Conservation (phyloP, 805 yeast genomes). For the Candida nonsorbophila region DNA sequence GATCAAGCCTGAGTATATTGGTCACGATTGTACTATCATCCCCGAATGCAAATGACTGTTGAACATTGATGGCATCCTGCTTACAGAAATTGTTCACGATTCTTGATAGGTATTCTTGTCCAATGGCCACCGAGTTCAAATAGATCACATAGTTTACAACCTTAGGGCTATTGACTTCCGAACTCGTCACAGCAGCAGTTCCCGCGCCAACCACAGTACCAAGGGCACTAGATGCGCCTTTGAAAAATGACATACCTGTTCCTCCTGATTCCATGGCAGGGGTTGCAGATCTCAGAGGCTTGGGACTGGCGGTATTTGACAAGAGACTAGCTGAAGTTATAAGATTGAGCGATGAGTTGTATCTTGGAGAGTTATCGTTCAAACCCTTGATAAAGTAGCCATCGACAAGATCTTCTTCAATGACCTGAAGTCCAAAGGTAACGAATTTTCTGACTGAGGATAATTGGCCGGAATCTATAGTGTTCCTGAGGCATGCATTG, state of each 20-base stretch:
- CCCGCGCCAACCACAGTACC: conserved; percentile 34
- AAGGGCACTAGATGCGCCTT: conserved; percentile 40
- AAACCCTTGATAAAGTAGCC: conserved; percentile 36
- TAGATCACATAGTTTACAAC: conserved; percentile 59
- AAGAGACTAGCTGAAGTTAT: conserved; percentile 4
- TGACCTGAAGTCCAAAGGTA: conserved; percentile 48
- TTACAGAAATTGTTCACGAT: conserved; percentile 40
- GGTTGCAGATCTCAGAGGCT: conserved; percentile 19
- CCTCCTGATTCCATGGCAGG: conserved; percentile 26
- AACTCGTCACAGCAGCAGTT: conserved; percentile 15
- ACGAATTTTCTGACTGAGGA: conserved; percentile 51
- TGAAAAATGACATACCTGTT: conserved; percentile 29
- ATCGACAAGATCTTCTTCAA: conserved; percentile 60
- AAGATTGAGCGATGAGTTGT: conserved; percentile 25
- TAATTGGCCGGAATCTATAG: conserved; percentile 67
- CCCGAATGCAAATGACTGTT: conserved; percentile 28
- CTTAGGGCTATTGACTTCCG: conserved; percentile 37
- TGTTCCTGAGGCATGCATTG: conserved; percentile 59
- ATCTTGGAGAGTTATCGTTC: conserved; percentile 36
- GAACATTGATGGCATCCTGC: conserved; percentile 15
- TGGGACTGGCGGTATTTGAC: conserved; percentile 10
- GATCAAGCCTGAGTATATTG: conserved; percentile 23
- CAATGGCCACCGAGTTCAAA: conserved; percentile 67
- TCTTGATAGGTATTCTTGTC: conserved; percentile 52
- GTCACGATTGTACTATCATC: conserved; percentile 28